These are phyloP conservation scores for Populus tomentosa DNA, from an alignment of 441 rosid species.

Conservation along the genomic window DNA sequence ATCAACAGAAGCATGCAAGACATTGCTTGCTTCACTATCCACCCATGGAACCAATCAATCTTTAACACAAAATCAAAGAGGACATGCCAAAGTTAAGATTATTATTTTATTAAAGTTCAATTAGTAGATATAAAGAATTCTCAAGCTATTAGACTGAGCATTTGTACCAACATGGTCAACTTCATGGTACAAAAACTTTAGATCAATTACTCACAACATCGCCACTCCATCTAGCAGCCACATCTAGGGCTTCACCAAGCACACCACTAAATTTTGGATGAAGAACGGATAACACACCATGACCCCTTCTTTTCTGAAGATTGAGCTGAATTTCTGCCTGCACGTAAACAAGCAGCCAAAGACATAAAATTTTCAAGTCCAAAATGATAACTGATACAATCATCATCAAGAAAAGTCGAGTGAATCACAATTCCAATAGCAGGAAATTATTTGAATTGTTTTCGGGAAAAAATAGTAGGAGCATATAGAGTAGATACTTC, in stretches of 20 bases:
- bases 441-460: conserved; percentile 4
- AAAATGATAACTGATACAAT: background rate
- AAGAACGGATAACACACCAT: conserved; percentile 82
- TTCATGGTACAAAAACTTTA: conserved; percentile 9
- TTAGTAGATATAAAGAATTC: background rate
- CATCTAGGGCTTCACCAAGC: conserved; percentile 96
- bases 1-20: conserved; percentile 3
- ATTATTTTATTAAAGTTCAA: background rate
- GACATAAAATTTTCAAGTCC: conserved; percentile 3
- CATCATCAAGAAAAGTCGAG: background rate
- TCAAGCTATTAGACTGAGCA: conserved; percentile 14
- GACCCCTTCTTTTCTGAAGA: conserved; percentile 96
- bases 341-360: conserved; percentile 27
- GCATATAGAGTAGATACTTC: conserved; percentile 3
- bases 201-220: conserved; percentile 81
- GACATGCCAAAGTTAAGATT: background rate
- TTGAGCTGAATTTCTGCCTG: conserved; percentile 99
- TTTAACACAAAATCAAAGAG: background rate
- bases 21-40: background rate
- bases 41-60: background rate
- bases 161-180: conserved; percentile 11
- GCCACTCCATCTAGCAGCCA: conserved; percentile 98
- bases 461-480: background rate
- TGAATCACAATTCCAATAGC: background rate
- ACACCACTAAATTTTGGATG: conserved; percentile 97